These are phyloP conservation scores for Leccinum rimulosum DNA, from an alignment of 768 basidiomycete genomes.

Conservation along the genomic window DNA sequence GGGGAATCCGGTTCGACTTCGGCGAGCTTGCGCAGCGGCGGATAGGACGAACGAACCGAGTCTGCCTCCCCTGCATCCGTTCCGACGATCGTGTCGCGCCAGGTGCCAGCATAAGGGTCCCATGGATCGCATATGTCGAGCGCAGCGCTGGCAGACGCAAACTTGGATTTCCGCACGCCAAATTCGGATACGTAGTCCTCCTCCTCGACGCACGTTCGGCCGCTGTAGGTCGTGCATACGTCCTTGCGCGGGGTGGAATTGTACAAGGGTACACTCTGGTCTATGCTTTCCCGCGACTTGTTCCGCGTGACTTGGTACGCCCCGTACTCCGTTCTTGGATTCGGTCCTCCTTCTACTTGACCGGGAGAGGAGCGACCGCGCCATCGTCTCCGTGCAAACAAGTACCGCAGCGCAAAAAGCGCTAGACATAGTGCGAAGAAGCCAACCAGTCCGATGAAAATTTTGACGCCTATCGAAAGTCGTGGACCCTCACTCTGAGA, in stretches of 20 bases:
- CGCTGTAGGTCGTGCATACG: conserved; percentile 3
- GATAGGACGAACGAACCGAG: conserved; percentile 11
- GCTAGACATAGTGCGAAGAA: conserved; percentile 55
- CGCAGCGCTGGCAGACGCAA: not conserved
- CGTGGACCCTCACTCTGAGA: conserved; percentile 32
- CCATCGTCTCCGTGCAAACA: conserved; percentile 41
- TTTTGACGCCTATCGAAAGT: conserved; percentile 58
- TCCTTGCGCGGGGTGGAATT: conserved; percentile 36
- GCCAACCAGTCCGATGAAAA: conserved; percentile 55
- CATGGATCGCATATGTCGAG: conserved; percentile 21
- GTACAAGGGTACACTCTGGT: conserved; percentile 37
- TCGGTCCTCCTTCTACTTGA: conserved; percentile 13
- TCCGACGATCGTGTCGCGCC: conserved; percentile 31
- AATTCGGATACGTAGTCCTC: conserved; percentile 13
- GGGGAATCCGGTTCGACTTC: conserved; percentile 17
- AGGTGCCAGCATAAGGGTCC: conserved; percentile 23
- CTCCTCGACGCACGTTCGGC: conserved; percentile 5
- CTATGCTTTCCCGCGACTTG: conserved; percentile 24
- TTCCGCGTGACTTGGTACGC: conserved; percentile 38
- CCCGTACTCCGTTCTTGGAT: conserved; percentile 13
- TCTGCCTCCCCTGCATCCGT: conserved; percentile 20
- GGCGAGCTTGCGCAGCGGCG: conserved; percentile 3
- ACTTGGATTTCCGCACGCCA: conserved; percentile 7
- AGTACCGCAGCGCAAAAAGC: conserved; percentile 56
- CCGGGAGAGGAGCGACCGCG: conserved; percentile 14